Conservation (phyloP, 331 rosid genomes). For the Malus hybrid region DNA sequence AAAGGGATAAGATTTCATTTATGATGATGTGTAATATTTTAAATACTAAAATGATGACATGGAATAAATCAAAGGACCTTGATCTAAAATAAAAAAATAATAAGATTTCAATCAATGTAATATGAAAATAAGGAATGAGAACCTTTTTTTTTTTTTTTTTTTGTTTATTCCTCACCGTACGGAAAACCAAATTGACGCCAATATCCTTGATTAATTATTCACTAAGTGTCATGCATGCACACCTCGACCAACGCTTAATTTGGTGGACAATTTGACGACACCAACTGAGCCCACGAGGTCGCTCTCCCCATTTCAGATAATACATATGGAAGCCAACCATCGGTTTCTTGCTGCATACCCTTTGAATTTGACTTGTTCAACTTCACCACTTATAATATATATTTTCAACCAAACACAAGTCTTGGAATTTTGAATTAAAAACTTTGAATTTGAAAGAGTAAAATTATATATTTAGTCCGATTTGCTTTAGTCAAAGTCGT, state of each 20-base stretch:
- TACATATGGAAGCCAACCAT: neutral
- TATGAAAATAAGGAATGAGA: too few species aligned
- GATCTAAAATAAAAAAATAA: too few species aligned
- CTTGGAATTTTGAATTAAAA: too few species aligned
- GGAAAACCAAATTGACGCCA: neutral
- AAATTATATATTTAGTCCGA: neutral
- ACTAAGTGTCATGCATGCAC: neutral
- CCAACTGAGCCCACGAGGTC: neutral
- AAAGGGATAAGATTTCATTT: too few species aligned
- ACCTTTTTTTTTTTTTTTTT: too few species aligned
- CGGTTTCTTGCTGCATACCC: neutral
- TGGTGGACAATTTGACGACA: neutral
- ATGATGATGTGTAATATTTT: too few species aligned
- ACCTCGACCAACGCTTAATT: neutral
- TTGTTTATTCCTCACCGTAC: neutral
- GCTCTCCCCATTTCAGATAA: neutral
- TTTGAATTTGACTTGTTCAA: neutral
- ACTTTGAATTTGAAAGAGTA: neutral
- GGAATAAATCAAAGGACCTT: too few species aligned
- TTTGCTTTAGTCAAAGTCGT: neutral
- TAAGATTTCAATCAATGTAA: too few species aligned
- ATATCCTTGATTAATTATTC: neutral
- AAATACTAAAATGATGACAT: too few species aligned
- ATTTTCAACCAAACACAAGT: too few species aligned
- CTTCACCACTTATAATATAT: neutral